Evolutionary conservation across 1,139 yeast species (phyloP), one percentile per base, ranked within the genome.

Genomic region (Candida freyschussii): DNA sequence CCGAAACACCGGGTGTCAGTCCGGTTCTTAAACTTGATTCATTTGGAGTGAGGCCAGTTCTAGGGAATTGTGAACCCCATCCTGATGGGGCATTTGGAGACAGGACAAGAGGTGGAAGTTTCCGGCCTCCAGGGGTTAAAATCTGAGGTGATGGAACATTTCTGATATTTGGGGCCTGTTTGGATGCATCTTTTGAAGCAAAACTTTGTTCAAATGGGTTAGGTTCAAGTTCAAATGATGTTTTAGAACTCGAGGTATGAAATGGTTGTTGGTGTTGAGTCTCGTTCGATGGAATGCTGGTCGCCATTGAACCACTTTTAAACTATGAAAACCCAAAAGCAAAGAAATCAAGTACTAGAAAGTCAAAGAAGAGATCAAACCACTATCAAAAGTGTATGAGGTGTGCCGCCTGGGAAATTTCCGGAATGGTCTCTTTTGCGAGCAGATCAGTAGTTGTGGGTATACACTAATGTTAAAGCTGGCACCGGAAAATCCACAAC

Each of bases 131-230:
- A 0, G 82, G 83, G 0, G 83, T 73, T 33, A 72, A 60, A 5
- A 72, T 46, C 4, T 77, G 74, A 4, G 81, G 79, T 0, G 80
- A 71, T 37, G 49, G 27, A 22, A 40, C 30, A 36, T 45, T 27
- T 21, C 45, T 35, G 40, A 49, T 29, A 33, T 37, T 33, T 40
- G 53, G 27, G 11, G 16, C 24, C 12, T 24, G 32, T 32, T 41
- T 26, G 13, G 34, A 23, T 24, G 38, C 33, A 27, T 46, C 51
- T 35, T 47, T 47, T 19, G 43, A 34, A 21, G 96, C 96, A 62
- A 91, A 91, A 30, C 96, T 85, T 56, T 82, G 80, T 59, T 91
- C 98, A 53, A 91, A 91, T 3, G 97, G 98, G 53, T 91, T 91
- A 5, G 93, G 96, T 56, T 91, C 99, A 43, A 87, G 64, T 43